Evolutionary conservation across 257 asterid genomes (phyloP).

Genomic region (Parsonsia alboflavescens): DNA sequence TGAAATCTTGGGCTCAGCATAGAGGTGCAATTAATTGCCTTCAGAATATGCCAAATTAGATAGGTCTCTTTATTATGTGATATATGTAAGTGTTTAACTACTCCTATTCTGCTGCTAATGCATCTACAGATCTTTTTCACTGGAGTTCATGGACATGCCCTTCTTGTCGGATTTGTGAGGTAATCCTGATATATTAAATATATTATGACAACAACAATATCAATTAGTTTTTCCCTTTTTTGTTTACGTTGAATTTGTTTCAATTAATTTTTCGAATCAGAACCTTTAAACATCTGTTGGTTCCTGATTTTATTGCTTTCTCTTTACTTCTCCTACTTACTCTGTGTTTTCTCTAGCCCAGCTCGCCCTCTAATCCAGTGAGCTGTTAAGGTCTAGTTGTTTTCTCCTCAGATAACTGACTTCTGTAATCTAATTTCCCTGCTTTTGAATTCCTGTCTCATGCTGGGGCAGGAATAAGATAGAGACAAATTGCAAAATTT

Average conservation of each 20-base stretch:
- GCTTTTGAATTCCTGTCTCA: background rate
- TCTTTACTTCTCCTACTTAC: background rate
- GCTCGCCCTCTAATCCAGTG: background rate
- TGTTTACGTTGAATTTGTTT: background rate
- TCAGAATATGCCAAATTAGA: background rate
- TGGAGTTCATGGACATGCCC: slow-evolving; percentile 99
- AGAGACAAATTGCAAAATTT: no score
- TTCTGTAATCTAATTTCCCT: background rate
- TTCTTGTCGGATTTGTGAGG: slow-evolving; percentile 95
- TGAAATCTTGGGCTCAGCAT: slow-evolving; percentile 83
- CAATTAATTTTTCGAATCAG: background rate
- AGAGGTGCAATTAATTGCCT: slow-evolving; percentile 51
- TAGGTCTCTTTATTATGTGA: background rate
- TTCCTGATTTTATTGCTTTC: background rate
- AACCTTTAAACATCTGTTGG: background rate
- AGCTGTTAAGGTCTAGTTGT: background rate
- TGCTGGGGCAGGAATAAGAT: background rate
- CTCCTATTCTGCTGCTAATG: slow-evolving; percentile 21
- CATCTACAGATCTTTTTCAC: slow-evolving; percentile 78
- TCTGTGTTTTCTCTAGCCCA: no score
- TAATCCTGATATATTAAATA: slow-evolving; percentile 16
- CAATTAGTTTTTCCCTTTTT: no score
- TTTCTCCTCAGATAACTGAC: background rate
- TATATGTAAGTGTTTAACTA: background rate
- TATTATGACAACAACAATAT: background rate